Base-by-base conservation (phyloP, 176 grass and related monocot species). In the Carex parvula region DNA sequence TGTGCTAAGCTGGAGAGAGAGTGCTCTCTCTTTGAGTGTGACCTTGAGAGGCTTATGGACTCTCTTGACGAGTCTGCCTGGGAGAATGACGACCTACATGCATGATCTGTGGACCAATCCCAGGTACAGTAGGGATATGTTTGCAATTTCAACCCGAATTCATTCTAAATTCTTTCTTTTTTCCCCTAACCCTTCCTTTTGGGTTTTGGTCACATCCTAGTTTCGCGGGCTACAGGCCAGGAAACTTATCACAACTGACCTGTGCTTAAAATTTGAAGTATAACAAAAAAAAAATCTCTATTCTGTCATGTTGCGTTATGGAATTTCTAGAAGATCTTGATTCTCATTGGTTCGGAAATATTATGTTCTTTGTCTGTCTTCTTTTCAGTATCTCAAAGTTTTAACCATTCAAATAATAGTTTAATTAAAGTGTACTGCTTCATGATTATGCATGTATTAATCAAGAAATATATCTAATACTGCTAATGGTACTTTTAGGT, bases 11-110 rank as follows among this genome's bases (percentile, higher is more conserved):
- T 90, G 84, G 88, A 95, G 81, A 85, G 83, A 76, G 92, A 98
- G 82, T 93, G 91, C 84, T n/a, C 84, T 3, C 91, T 98, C 66
- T 95, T 90, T 84, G 95, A 98, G 88, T 90, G 91, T 1, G 95
- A 98, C 72, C 91, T 93, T 10, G 91, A 98, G 80, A 90, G 88
- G 41, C 77, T 88, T 68, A 93, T 95, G 92, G 95, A 95, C 74
- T 90, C 95, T 7, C 92, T 88, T 33, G 95, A 98, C 64, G 91
- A 98, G 0, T 84, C 94, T 22, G 91, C 87, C 65, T 86, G 70
- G 85, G 95, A 95, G 86, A 93, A 93, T 54, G 93, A 90, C 0
- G 88, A 98, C 2, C 30, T 98, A 3, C 88, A 88, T 10, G 57
- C 80, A 41, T 79, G 80, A 18, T 79, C 87, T 22, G 2, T 83